Base-by-base conservation (phyloP, 2,329 filamentous ascomycete species). In the Fusarium drepaniforme region DNA sequence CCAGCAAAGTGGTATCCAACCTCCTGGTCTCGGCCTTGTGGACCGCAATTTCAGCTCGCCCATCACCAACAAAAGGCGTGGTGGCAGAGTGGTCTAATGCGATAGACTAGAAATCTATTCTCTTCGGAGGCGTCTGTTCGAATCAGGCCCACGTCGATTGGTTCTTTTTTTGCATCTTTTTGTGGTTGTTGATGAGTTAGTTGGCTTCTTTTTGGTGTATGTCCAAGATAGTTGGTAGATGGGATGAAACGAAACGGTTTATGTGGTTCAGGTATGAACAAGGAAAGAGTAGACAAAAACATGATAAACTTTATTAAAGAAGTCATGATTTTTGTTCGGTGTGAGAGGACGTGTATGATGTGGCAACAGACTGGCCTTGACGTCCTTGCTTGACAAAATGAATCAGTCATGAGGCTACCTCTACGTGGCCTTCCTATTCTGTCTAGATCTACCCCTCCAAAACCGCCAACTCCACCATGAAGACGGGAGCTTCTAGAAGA, bases 401-500 rank as follows among this genome's bases (percentile, higher is more conserved):
- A 66, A 6, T 3, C 11, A 57, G 62, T 57, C 70, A 77, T 44
- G 25, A 58, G 13, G 8, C 3, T 23, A 23, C 2, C 3, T 3
- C 1, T 9, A 3, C 12, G 5, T 5, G 9, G 3, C 18, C 7
- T 46, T 33, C 15, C 25, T 57, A 72, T 71, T 75, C 46, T 75
- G 61, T 74, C 73, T 13, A 6, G 4, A 12, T 8, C 30, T 67
- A 70, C 76, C 76, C 76, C 76, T 78, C 74, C 64, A 75, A 71
- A 40, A 58, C 49, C 66, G 28, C 37, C 66, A 66, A 73, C 72
- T 75, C 75, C 76, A 74, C 74, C 71, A 77, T 70, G 61, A 56
- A 66, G 49, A 58, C 35, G 33, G 56, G 60, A 77, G 72, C 77
- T 79, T 79, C 77, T 77, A 77, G 77, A 79, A 79, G 59, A 75